Evolutionary conservation across 2,329 filamentous ascomycete genomes (phyloP).

Genomic region (Diplocarpon rosae): DNA sequence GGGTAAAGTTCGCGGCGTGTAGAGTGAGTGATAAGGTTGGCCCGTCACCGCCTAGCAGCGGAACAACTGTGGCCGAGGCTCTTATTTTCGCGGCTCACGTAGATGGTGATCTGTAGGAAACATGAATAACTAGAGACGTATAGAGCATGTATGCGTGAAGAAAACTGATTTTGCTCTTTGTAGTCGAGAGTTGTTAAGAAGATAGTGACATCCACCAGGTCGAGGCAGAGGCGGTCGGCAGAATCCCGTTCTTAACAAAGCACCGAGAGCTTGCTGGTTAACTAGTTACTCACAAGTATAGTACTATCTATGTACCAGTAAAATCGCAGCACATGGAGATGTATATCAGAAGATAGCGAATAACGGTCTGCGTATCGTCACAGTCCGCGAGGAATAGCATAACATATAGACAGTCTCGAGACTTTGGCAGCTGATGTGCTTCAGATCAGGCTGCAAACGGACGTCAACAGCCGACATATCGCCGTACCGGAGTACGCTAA

Average conservation of each 20-base stretch:
- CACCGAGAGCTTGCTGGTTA: background rate
- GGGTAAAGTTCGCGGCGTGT: conserved; percentile 3
- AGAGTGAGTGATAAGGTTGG: background rate
- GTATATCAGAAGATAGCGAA: no score
- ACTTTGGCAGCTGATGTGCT: background rate
- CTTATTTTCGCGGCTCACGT: background rate
- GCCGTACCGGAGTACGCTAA: background rate
- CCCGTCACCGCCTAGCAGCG: conserved; percentile 3
- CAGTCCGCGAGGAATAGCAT: background rate
- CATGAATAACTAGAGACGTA: background rate
- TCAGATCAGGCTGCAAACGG: background rate
- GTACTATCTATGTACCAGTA: no score
- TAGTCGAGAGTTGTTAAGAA: background rate
- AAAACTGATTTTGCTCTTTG: background rate
- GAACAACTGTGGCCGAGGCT: background rate
- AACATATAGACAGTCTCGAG: background rate
- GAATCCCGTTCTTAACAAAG: conserved; percentile 1
- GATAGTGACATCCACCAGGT: conserved; percentile 1
- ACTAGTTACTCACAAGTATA: no score
- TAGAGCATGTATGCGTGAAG: background rate
- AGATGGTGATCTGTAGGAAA: background rate
- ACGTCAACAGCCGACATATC: background rate
- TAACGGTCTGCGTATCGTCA: no score
- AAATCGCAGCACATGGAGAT: no score
- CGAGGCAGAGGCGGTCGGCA: conserved; percentile 1